phyloP scores from a whole-genome alignment of 1,284 basidiomycete species.

The Ustilago cynodontis region DNA sequence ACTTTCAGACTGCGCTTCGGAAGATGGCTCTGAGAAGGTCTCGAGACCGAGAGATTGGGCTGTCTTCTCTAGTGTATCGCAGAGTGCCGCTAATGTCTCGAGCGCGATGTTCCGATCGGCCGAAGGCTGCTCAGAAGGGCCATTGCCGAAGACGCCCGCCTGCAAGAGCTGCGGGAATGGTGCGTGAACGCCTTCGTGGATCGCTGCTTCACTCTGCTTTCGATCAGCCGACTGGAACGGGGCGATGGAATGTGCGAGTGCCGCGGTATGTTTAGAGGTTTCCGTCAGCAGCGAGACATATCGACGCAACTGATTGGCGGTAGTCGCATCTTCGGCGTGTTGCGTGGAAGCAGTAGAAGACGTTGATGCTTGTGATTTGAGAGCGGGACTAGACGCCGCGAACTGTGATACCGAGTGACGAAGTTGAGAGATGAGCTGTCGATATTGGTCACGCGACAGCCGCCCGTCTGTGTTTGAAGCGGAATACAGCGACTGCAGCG shows the following conservation, averaged over 20 bases:
- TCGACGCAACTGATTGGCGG: constrained; percentile 33
- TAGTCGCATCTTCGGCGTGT: constrained; percentile 9
- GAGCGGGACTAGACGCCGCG: constrained; percentile 33
- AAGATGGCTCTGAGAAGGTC: constrained; percentile 42
- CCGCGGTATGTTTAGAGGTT: constrained; percentile 44
- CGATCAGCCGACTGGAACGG: constrained; percentile 32
- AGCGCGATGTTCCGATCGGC: constrained; percentile 16
- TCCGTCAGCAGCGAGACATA: constrained; percentile 48
- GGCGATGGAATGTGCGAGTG: constrained; percentile 42
- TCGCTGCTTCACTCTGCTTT: not conserved
- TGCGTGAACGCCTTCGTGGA: not conserved
- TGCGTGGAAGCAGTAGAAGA: constrained; percentile 1
- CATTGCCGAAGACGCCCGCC: constrained; percentile 15
- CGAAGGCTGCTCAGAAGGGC: not conserved
- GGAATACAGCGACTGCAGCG: constrained; percentile 38
- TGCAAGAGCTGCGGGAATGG: constrained; percentile 24
- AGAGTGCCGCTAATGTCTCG: constrained; percentile 28
- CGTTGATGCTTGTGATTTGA: constrained; percentile 12
- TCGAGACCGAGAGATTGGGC: constrained; percentile 46
- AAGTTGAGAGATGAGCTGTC: constrained; percentile 42
- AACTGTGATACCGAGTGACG: constrained; percentile 47
- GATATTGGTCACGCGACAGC: constrained; percentile 47
- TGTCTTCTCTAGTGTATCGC: constrained; percentile 30
- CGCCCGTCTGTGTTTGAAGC: constrained; percentile 10
- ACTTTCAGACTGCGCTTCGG: constrained; percentile 7